A percentile compares a stretch with the other conserved stretches of the same genome.
Conservation (phyloP, 176 grass and related monocot genomes). For the Dactylis glomerata region DNA sequence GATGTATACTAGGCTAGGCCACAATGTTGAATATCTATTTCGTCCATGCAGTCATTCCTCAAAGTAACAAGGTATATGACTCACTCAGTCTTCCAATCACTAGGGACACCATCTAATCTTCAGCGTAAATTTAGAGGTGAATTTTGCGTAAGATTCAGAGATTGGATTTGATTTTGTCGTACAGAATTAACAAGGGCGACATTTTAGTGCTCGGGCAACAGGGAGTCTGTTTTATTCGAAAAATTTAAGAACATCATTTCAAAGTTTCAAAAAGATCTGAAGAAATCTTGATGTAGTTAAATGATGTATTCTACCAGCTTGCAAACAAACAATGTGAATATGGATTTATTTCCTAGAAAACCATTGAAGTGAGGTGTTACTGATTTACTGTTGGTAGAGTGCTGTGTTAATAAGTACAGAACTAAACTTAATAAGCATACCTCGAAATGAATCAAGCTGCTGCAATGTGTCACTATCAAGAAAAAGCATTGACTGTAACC, state of each 20-base stretch:
- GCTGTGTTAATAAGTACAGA: neutral
- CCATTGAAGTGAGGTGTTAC: conserved; percentile 3
- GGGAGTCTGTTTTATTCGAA: too few species aligned
- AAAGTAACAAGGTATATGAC: neutral
- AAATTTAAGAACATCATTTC: too few species aligned
- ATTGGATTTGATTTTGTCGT: neutral
- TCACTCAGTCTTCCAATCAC: neutral
- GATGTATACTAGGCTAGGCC: neutral
- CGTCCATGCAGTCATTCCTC: neutral
- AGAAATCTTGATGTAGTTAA: too few species aligned
- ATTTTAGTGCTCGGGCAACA: too few species aligned
- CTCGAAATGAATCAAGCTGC: conserved; percentile 85
- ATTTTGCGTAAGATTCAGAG: neutral
- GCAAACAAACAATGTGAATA: neutral
- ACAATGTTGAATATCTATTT: neutral
- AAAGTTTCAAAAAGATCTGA: too few species aligned
- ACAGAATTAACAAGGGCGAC: too few species aligned
- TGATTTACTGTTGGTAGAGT: neutral
- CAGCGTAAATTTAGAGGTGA: neutral
- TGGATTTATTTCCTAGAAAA: conserved; percentile 8
- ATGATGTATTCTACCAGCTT: too few species aligned
- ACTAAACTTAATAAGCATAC: conserved; percentile 34
- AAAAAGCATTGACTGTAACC: conserved; percentile 68
- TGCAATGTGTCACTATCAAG: conserved; percentile 91
- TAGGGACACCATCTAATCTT: neutral